These are phyloP conservation scores for Trichoderma sp. DNA, from an alignment of 2,329 filamentous ascomycete genomes.

Conservation along the genomic window DNA sequence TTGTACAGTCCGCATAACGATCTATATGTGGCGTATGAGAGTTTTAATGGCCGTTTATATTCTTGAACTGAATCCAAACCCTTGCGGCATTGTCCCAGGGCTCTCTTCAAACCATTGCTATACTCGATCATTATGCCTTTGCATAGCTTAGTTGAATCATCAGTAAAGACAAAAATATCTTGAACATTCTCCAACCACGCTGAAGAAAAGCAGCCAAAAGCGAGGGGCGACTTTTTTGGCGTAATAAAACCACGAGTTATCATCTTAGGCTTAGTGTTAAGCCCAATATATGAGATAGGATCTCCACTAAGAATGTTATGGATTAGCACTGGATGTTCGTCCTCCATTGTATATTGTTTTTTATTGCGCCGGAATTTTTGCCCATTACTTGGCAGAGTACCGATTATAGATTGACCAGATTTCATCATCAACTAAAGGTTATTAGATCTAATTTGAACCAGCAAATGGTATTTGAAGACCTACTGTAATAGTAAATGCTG, in stretches of 20 bases:
- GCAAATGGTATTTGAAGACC: neutral
- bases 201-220: neutral
- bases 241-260: neutral
- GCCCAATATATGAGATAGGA: neutral
- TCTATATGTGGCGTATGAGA: neutral
- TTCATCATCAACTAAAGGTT: neutral
- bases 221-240: accelerated
- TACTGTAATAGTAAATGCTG: neutral
- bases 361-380: neutral
- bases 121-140: neutral
- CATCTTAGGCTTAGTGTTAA: neutral
- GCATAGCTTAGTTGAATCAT: neutral
- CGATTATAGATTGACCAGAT: neutral
- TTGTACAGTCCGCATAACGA: too few species aligned
- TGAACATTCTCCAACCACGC: neutral
- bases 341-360: neutral
- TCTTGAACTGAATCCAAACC: neutral
- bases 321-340: neutral
- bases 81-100: neutral
- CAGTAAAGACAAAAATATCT: neutral
- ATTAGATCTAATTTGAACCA: neutral
- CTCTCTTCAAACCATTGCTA: neutral
- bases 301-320: neutral
- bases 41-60: neutral
- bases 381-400: neutral